These are phyloP conservation scores for Tetracladium maxilliforme DNA, from an alignment of 2,329 filamentous ascomycete genomes.

Conservation along the genomic window DNA sequence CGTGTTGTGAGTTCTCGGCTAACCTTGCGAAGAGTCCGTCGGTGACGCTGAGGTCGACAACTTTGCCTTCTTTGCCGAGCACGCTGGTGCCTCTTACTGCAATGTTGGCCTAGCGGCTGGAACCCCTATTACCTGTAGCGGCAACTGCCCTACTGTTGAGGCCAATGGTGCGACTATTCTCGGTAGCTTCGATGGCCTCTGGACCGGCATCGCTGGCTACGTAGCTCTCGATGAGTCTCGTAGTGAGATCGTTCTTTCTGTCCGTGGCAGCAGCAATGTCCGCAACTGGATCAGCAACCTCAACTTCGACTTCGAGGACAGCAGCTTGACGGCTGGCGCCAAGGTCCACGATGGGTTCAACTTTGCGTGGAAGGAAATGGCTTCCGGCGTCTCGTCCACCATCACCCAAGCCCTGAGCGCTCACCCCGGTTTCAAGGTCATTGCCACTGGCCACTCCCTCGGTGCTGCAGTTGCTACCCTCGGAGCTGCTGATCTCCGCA, in stretches of 20 bases:
- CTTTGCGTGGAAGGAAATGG: constrained; percentile 6
- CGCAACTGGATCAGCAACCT: constrained; percentile 6
- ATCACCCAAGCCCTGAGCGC: constrained; percentile 5
- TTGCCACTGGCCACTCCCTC: constrained; percentile 14
- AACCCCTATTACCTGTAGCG: constrained; percentile 6
- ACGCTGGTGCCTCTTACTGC: constrained; percentile 11
- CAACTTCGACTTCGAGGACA: constrained; percentile 4
- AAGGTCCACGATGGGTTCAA: constrained; percentile 13
- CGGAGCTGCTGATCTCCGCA: constrained; percentile 9
- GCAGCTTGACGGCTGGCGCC: constrained; percentile 5
- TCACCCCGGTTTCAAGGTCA: constrained; percentile 10
- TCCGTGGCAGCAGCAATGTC: constrained; percentile 6
- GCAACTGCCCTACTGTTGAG: constrained; percentile 8
- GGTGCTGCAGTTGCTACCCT: constrained; percentile 14
- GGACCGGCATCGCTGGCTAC: constrained; percentile 7
- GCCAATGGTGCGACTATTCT: constrained; percentile 5
- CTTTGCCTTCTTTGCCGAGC: constrained; percentile 9
- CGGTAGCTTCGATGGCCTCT: constrained; percentile 6
- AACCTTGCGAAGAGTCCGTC: no score
- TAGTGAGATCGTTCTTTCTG: constrained; percentile 7
- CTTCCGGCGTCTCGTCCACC: constrained; percentile 6
- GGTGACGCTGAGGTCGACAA: constrained; percentile 3
- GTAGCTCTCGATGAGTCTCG: constrained; percentile 8
- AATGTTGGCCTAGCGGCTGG: constrained; percentile 6
- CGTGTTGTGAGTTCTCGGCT: no score